These are phyloP conservation scores for Phytophthora multivora DNA, from an alignment of 352 stramenopile species.

Conservation along the genomic window DNA sequence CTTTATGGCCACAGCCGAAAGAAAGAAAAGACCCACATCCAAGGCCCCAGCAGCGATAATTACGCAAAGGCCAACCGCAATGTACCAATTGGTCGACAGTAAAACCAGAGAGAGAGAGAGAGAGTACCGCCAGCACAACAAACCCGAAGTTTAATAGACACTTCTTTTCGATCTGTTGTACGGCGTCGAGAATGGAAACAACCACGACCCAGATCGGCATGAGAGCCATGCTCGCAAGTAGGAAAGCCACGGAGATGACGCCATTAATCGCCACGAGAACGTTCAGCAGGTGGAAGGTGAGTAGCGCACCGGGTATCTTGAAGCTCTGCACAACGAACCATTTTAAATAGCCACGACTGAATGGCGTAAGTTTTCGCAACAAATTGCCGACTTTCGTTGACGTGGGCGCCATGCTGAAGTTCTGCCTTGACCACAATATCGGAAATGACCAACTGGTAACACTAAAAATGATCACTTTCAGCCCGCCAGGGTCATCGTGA, in stretches of 20 bases:
- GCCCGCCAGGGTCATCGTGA: no score
- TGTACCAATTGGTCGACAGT: slow-evolving; percentile 1
- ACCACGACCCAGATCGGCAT: slow-evolving; percentile 10
- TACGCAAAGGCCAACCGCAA: slow-evolving; percentile 1
- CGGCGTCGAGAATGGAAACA: neutral
- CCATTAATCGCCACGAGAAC: slow-evolving; percentile 7
- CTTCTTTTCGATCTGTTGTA: neutral
- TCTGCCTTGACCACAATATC: neutral
- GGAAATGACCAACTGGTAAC: neutral
- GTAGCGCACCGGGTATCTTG: slow-evolving; percentile 5
- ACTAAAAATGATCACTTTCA: no score
- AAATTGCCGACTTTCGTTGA: no score
- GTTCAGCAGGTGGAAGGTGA: slow-evolving; percentile 24
- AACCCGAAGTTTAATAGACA: slow-evolving; percentile 3
- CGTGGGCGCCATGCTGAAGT: no score
- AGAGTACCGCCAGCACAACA: slow-evolving; percentile 3
- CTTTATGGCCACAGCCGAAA: neutral
- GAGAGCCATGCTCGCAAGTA: slow-evolving; percentile 16
- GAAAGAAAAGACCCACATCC: slow-evolving; percentile 7
- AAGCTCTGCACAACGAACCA: slow-evolving; percentile 1
- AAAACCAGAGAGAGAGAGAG: slow-evolving; percentile 8
- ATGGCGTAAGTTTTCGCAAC: neutral
- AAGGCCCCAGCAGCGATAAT: slow-evolving; percentile 1
- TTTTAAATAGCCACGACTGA: neutral
- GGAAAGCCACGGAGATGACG: slow-evolving; percentile 2